These are phyloP conservation scores for Talaromyces albobiverticillius DNA, from an alignment of 2,329 filamentous ascomycete species.

Conservation along the genomic window DNA sequence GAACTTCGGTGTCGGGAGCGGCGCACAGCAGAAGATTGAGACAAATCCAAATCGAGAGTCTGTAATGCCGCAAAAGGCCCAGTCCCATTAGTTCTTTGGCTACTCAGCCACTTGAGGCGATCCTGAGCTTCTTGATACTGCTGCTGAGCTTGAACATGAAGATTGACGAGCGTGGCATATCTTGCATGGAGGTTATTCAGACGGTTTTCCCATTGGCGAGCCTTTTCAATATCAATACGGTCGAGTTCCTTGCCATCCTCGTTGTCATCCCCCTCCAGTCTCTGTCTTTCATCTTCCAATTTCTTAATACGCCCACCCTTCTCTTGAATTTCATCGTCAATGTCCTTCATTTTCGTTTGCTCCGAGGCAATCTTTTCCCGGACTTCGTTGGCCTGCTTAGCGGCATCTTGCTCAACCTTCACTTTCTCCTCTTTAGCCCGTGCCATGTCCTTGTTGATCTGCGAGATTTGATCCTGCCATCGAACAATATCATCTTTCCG, in stretches of 20 bases:
- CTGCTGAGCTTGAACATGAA: constrained; percentile 42
- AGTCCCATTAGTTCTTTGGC: constrained; percentile 35
- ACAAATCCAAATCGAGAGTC: constrained; percentile 40
- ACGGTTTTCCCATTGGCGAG: constrained; percentile 46
- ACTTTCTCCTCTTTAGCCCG: constrained; percentile 43
- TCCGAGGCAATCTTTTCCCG: constrained; percentile 45
- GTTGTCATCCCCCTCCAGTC: constrained; percentile 45
- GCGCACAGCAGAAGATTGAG: constrained; percentile 38
- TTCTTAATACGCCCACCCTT: constrained; percentile 60
- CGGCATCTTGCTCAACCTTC: constrained; percentile 38
- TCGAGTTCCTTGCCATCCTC: constrained; percentile 52
- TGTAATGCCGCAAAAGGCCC: constrained; percentile 40
- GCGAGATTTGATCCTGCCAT: constrained; percentile 55
- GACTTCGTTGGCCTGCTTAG: constrained; percentile 39
- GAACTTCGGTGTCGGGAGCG: constrained; percentile 48
- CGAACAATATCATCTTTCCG: constrained; percentile 57
- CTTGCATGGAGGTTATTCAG: constrained; percentile 41
- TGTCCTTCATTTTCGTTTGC: constrained; percentile 49
- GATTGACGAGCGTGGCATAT: constrained; percentile 41
- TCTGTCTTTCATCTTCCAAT: constrained; percentile 58
- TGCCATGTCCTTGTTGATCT: constrained; percentile 50
- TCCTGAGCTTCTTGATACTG: constrained; percentile 47
- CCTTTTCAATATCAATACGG: constrained; percentile 48
- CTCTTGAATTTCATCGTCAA: constrained; percentile 62
- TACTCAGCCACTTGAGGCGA: constrained; percentile 42